Percentiles rank a stretch among this genome's conserved stretches.
These are phyloP conservation scores for Sclerotinia nivalis DNA, from an alignment of 2,329 filamentous ascomycete species.

Conservation along the genomic window DNA sequence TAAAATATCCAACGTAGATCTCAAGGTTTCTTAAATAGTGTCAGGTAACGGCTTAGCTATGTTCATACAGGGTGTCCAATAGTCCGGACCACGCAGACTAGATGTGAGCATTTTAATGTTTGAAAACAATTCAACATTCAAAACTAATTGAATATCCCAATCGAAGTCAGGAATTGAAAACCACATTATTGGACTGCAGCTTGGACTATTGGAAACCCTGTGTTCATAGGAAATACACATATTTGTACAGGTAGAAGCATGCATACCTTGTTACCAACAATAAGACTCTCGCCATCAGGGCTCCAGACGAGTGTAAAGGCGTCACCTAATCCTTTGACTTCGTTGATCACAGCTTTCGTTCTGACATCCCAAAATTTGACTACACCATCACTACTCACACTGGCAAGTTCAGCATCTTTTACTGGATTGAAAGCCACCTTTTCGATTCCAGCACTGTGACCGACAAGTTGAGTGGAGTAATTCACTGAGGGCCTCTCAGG, in stretches of 20 bases:
- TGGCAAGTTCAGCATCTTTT: slow-evolving; percentile 75
- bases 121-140: neutral
- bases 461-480: slow-evolving; percentile 73
- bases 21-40: no score
- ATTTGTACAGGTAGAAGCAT: slow-evolving; percentile 37
- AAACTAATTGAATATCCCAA: neutral
- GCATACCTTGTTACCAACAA: slow-evolving; percentile 72
- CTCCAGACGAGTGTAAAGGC: slow-evolving; percentile 74
- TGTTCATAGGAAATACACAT: neutral
- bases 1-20: neutral
- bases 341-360: slow-evolving; percentile 68
- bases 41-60: neutral
- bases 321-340: slow-evolving; percentile 65
- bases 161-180: neutral
- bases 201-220: neutral
- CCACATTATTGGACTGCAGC: neutral
- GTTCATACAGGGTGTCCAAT: neutral
- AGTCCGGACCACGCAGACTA: neutral
- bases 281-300: slow-evolving; percentile 66
- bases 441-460: slow-evolving; percentile 65
- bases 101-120: neutral
- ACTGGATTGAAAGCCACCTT: slow-evolving; percentile 77
- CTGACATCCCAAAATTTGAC: slow-evolving; percentile 81
- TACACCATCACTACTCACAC: slow-evolving; percentile 70
- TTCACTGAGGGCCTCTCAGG: slow-evolving; percentile 73